phyloP scores from a whole-genome alignment of 805 yeast genomes.

The Pichia paraexigua region DNA sequence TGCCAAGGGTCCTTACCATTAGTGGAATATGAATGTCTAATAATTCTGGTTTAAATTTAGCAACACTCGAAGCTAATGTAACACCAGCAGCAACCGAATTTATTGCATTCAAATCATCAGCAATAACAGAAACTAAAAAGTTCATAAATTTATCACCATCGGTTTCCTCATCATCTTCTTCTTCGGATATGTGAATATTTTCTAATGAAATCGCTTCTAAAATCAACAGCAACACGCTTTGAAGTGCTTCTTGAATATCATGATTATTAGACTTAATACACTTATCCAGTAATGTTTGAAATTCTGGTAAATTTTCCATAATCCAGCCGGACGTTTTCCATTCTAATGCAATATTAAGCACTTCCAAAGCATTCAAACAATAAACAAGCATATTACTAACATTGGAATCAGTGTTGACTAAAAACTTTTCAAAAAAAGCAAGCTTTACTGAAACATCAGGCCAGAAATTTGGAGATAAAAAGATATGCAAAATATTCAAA shows the following conservation, averaged over 20 bases:
- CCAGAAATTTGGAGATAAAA: conserved; percentile 73
- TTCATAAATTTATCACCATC: conserved; percentile 50
- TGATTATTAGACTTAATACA: conserved; percentile 76
- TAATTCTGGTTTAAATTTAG: conserved; percentile 62
- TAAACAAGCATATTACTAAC: conserved; percentile 65
- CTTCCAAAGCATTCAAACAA: conserved; percentile 87
- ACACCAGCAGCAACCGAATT: conserved; percentile 84
- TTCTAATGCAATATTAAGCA: conserved; percentile 71
- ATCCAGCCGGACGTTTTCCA: conserved; percentile 79
- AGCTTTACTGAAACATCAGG: conserved; percentile 82
- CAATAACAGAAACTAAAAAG: conserved; percentile 56
- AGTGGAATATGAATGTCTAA: conserved; percentile 69
- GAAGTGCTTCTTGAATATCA: conserved; percentile 79
- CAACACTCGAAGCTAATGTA: conserved; percentile 73
- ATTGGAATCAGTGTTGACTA: conserved; percentile 68
- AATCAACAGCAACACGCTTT: conserved; percentile 63
- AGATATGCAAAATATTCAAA: conserved; percentile 62
- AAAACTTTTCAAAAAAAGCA: conserved; percentile 79
- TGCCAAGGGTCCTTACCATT: conserved; percentile 81
- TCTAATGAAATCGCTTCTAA: conserved; percentile 47
- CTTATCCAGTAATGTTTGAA: conserved; percentile 71
- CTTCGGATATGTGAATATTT: conserved; percentile 31
- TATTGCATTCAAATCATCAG: conserved; percentile 65
- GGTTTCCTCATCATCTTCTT: conserved; percentile 43
- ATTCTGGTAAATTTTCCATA: conserved; percentile 53